A percentile compares a stretch with the other conserved stretches of the same genome.
Evolutionary conservation across 257 asterid species (phyloP).

Genomic region (Solanum pimpinellifolium): DNA sequence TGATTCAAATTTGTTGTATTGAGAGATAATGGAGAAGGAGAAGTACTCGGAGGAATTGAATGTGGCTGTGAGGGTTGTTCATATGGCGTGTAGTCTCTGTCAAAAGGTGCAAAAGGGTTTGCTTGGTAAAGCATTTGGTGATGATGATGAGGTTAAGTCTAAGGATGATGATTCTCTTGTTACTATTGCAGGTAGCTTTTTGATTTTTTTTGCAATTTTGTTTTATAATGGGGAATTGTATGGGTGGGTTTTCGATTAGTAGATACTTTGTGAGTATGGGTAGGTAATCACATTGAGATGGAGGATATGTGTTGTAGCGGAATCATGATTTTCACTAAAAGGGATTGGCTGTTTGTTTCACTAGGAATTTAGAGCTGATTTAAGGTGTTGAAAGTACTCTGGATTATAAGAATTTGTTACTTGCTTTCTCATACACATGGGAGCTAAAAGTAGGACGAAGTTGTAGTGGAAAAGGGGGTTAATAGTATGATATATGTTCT

Average conservation of each 20-base stretch:
- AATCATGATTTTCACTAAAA: not conserved
- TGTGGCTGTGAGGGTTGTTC: slow-evolving; percentile 73
- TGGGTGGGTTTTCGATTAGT: not conserved
- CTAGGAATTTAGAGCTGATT: not conserved
- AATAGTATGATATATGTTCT: not conserved
- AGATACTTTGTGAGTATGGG: not conserved
- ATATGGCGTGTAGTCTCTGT: slow-evolving; percentile 66
- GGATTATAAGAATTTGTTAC: not conserved
- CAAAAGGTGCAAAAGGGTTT: slow-evolving; percentile 46
- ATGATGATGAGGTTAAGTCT: slow-evolving; percentile 35
- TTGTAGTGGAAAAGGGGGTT: not conserved
- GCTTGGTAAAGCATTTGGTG: slow-evolving; percentile 15
- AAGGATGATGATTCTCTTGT: slow-evolving; percentile 81
- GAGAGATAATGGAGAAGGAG: slow-evolving; percentile 26
- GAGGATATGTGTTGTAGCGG: not conserved
- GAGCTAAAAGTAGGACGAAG: not conserved
- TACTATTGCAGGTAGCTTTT: slow-evolving; percentile 56
- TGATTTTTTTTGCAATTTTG: not conserved
- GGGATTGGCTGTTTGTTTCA: not conserved
- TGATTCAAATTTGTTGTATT: not conserved
- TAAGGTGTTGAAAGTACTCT: not conserved
- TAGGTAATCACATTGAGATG: not conserved
- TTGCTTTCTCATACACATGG: not conserved
- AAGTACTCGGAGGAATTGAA: slow-evolving; percentile 48
- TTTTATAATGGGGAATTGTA: not conserved